Base-by-base conservation (phyloP, 805 yeast species). In the Zygotorulaspora florentina region DNA sequence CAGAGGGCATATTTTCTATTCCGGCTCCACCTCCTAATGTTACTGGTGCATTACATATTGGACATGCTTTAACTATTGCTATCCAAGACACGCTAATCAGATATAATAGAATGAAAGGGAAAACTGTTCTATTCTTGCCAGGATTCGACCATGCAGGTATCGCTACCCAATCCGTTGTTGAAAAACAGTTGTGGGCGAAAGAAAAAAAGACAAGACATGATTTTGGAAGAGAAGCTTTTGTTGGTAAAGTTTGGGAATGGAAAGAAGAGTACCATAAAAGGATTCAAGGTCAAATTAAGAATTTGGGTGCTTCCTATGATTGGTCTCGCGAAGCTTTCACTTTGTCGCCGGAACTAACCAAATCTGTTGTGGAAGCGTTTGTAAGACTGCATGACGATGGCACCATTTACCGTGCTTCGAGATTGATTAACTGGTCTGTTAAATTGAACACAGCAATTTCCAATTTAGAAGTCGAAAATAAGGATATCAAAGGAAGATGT, bases 11-110 rank as follows among this genome's bases (percentile, higher is more conserved):
- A 15, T 93, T 91, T 70, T 77, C 85, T 52, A 87, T 93, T 59
- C 97, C 98, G 33, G 93, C 96, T n/a, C 99, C 99, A 33, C 99
- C 99, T 52, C 99, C 99, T 64, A 93, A 93, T 67, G 96, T 93
- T 54, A 93, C 99, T 39, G 99, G 99, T 71, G 97, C 98, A 39
- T 77, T 93, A 57, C 99, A 93, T 69, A 93, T 93, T 68, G 99
- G 99, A 58, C 99, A 93, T 69, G 99, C 98, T 25, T 77, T 93
- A 66, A 93, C 99, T 13, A 87, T 90, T 51, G 75, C 98, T 29
- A 85, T 93, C 62, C 99, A 93, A 74, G 99, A 93, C 68, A 69
- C 97, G 20, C 78, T 93, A 64, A 82, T 90, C 54, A 82, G 99
- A 70, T 93, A 80, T 75, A 81, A 93, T 76, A 85, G 99, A 74